Conservation (phyloP, 75 land plant genomes). For the Azolla pinnata region DNA sequence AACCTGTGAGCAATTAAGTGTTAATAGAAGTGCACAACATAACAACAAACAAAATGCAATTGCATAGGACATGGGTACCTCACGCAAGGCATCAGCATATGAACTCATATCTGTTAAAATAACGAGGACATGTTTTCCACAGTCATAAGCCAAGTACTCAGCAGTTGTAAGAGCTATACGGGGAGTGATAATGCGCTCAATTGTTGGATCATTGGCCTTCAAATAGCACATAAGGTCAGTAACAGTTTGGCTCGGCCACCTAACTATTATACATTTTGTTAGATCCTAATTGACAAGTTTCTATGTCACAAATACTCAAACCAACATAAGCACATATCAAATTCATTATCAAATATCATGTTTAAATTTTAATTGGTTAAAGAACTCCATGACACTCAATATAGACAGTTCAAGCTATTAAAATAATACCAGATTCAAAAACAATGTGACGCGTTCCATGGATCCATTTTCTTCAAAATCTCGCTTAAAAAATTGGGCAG, state of each 20-base stretch:
- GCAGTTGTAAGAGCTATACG: slow-evolving; percentile 98
- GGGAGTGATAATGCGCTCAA: slow-evolving; percentile 97
- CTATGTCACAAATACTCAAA: no score
- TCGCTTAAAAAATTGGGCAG: slow-evolving; percentile 94
- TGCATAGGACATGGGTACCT: slow-evolving; percentile 39
- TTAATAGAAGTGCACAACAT: background rate
- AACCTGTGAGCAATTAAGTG: slow-evolving; percentile 39
- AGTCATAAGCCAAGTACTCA: slow-evolving; percentile 95
- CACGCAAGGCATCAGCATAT: slow-evolving; percentile 99
- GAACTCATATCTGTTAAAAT: slow-evolving; percentile 92
- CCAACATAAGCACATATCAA: no score
- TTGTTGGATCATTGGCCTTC: slow-evolving; percentile 97
- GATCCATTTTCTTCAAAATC: slow-evolving; percentile 99
- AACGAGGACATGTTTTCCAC: slow-evolving; percentile 95
- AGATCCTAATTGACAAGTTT: background rate
- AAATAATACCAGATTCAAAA: slow-evolving; percentile 92
- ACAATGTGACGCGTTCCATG: slow-evolving; percentile 96
- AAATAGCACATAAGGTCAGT: slow-evolving; percentile 3
- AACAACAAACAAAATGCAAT: no score
- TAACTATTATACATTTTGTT: background rate
- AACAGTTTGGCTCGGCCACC: background rate
- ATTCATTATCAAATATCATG: no score
- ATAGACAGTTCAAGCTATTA: no score
- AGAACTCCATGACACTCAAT: no score
- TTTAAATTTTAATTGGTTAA: no score